These are phyloP conservation scores for Spergularia bocconei DNA, from an alignment of 148 eudicot genomes.

Conservation along the genomic window DNA sequence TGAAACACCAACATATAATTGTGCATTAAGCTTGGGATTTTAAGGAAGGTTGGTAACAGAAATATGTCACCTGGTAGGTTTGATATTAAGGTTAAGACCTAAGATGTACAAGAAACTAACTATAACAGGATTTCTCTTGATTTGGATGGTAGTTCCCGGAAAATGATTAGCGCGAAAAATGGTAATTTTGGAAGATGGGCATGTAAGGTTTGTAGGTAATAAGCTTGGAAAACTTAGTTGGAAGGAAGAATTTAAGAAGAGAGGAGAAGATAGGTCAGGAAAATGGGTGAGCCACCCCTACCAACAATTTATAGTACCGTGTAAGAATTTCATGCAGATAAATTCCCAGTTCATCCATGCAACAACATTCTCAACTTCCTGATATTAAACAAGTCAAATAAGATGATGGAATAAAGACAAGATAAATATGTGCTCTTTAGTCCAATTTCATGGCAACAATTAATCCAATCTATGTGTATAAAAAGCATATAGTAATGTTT, in stretches of 20 bases:
- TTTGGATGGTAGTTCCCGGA: too few relatives aligned
- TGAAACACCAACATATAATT: background rate
- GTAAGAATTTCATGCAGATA: conserved; percentile 16
- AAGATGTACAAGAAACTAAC: too few relatives aligned
- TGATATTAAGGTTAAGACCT: background rate
- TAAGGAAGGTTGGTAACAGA: conserved; percentile 7
- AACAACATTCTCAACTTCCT: background rate
- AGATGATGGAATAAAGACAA: background rate
- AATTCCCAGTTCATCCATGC: background rate
- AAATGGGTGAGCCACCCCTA: conserved; percentile 66
- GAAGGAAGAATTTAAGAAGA: conserved; percentile 17
- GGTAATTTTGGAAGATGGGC: background rate
- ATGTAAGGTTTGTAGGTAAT: background rate
- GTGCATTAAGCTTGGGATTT: background rate
- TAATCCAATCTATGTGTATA: background rate
- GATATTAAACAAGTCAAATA: background rate
- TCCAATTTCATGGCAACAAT: conserved; percentile 7
- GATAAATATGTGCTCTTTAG: background rate
- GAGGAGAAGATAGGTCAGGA: conserved; percentile 20
- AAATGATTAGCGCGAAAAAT: background rate
- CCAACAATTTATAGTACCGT: conserved; percentile 16
- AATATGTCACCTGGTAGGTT: background rate
- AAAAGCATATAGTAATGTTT: background rate
- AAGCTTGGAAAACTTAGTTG: conserved; percentile 3
- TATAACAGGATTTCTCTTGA: background rate